Base-by-base conservation (phyloP, 2,329 filamentous ascomycete species). In the Cercospora janseana region DNA sequence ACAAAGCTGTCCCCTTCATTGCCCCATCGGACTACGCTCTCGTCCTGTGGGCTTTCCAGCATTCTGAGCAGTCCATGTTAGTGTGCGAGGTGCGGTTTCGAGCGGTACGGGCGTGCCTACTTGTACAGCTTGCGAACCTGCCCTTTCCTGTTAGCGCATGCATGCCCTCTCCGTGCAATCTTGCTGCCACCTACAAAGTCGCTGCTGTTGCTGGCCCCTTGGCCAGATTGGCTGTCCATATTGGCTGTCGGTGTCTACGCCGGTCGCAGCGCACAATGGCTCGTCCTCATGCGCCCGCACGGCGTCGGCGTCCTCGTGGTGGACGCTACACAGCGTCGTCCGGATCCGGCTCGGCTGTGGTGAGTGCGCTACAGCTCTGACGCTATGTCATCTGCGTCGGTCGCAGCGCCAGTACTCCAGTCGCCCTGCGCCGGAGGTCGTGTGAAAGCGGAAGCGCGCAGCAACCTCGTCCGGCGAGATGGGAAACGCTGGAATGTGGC, bases 61-160 rank as follows among this genome's bases (percentile, higher is more conserved):
- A 98, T 98, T 69, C 89, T 95, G 67, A 20, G 9, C 12, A 7
- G 44, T 13, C 29, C n/a, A 27, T 16, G 42, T 47, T 20, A 47
- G 44, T 38, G 18, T 26, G 3, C 21, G 28, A n/a, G 42, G 10
- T 26, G 32, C 24, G 9, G 24, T 26, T 6, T 18, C 3, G 24
- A 24, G 31, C 12, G 23, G 7, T 13, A 12, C 15, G 24, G 15
- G 23, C n/a, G 24, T 26, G 72, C 79, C 73, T 84, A 97, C 92
- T 95, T 95, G 80, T 96, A 97, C 60, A 97, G 78, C 75, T 97
- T 97, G 77, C 92, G 90, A 74, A 97, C 91, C 91, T 96, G 63
- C 35, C 13, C 31, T 24, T 21, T 5, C 31, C 28, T 62, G 46
- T 51, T 29, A 56, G 53, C 29, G 44, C 27, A 35, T 24, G 12